Base-by-base conservation (phyloP, 495 filamentous ascomycete genomes). In the Hamigera avellanea region DNA sequence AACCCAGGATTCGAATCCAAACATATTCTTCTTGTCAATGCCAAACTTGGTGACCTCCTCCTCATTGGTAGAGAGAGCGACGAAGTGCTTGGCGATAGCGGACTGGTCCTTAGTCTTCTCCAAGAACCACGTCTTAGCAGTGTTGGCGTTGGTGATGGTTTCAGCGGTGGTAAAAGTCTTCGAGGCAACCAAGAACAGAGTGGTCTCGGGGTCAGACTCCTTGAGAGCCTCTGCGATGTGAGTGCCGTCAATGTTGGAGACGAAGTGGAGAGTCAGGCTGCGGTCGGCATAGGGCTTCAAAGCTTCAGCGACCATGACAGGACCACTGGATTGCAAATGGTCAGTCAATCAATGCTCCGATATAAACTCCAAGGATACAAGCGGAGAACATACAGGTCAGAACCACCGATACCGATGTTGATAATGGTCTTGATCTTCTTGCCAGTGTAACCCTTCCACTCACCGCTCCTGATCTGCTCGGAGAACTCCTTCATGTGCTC, bases 101-200 rank as follows among this genome's bases (percentile, higher is more conserved):
- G 63, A 48, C 26, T 73, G 57, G 19, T 93, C 83, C 53, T 86
- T 83, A 33, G 76, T 86, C 10, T 72, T 72, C 69, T 94, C 73
- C 40, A 96, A 73, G 75, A 98, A 98, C 93, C 91, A 98, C 35
- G 69, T 54, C 77, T 98, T 98, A 25, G 91, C 91, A 27, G 83
- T 81, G 70, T 93, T 94, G 56, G 91, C 93, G 59, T 98, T 98
- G 36, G 91, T 95, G 26, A 68, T 80, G 32, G 91, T 98, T 73
- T 98, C 91, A 33, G 91, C 91, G 6, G 91, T 98, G 40, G 91
- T 98, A 70, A 98, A 98, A 37, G 91, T 98, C 77, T 98, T 98
- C 59, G 89, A 95, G 33, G 91, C 91, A 52, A 98, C 75, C 46
- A 96, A 70, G 80, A 96, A 98, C 36, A 98, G 78, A 19, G 89